Evolutionary conservation across 176 grass and related monocot genomes (phyloP), one percentile per base, ranked within the genome.

Genomic region (Guadua angustifolia): DNA sequence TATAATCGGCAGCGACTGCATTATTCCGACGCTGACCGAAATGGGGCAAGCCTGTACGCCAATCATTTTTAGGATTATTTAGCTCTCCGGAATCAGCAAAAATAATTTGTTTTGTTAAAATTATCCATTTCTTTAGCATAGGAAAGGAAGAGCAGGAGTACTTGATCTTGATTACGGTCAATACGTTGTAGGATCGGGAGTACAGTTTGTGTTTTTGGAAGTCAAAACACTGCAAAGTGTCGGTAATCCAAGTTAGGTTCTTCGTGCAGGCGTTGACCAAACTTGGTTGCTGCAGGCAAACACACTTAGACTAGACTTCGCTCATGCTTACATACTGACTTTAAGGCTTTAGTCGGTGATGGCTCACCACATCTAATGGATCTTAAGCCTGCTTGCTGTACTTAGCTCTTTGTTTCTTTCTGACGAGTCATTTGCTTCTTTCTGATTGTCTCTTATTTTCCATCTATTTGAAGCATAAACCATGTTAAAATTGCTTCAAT

Each of bases 1-100:
- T 51, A 82, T 86, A 66, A 82, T 82, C 72, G 65, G 66, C 58
- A 73, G 56, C 57, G 39, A 90, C 66, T 56, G 66, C 46, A 86
- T 72, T 86, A 50, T 85, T 51, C 73, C 40, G 45, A 72, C 10
- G 79, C 72, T 78, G 72, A 77, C 56, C 65, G 2, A 51, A 71
- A 70, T 22, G 50, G 32, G 35, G 16, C 66, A 73, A 52, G 32
- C 8, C 32, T 52, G 32, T 40, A 21, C 45, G n/a, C 43, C 33
- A 42, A 79, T 71, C 46, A 63, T 56, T n/a, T 78, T 18, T 50
- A 18, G 52, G 64, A 78, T 63, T 14, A 63, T 70, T 42, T 10
- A 70, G 32, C 45, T 58, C 6, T 82, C 42, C 10, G 26, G 40
- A 43, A 61, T 51, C 21, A 42, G 8, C 9, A 21, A 15, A 61